Base-by-base conservation (phyloP, 1,284 basidiomycete species). In the Filobasidium uniguttulatum region DNA sequence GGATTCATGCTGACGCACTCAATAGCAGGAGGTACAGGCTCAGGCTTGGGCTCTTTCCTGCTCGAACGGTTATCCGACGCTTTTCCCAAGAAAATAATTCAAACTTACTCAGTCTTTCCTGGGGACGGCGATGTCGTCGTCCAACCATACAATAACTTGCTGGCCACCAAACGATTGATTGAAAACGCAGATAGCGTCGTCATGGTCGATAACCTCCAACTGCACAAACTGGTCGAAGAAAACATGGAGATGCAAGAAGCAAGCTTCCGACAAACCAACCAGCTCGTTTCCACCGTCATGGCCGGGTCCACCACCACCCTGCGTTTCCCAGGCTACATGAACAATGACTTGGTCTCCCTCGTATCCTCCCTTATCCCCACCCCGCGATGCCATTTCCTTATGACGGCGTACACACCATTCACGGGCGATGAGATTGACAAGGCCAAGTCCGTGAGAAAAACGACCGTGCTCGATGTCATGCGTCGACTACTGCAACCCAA, bases 381-480 rank as follows among this genome's bases (percentile, higher is more conserved):
- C 9, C 93, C 94, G n/a, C 77, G 93, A 48, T 97, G 91, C 62
- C 94, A 99, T 71, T 98, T 98, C 76, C 77, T 99, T 52, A 96
- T 93, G 85, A 98, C 94, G n/a, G 90, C 88, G 15, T 99, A 98
- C 63, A 99, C 94, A 3, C 93, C 94, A 0, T 98, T 98, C 69
- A 96, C 91, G 1, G 86, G 85, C 55, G 93, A 97, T 68, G 82
- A 87, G 61, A 86, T 93, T 51, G 88, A 93, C 72, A 86, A 91
- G 84, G 84, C 83, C 20, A 88, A 88, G 68, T 77, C 83, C 1
- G 88, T 91, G 38, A 80, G 91, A 15, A 80, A 91, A 59, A 96
- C 90, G 37, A 94, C 90, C 0, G 89, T 98, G 0, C 77, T 98
- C 8, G 94, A 99, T 67, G 94, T 99, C 47, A 98, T 99, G 94